phyloP scores from a whole-genome alignment of 768 basidiomycete genomes.

The Cystobasidium ongulense region DNA sequence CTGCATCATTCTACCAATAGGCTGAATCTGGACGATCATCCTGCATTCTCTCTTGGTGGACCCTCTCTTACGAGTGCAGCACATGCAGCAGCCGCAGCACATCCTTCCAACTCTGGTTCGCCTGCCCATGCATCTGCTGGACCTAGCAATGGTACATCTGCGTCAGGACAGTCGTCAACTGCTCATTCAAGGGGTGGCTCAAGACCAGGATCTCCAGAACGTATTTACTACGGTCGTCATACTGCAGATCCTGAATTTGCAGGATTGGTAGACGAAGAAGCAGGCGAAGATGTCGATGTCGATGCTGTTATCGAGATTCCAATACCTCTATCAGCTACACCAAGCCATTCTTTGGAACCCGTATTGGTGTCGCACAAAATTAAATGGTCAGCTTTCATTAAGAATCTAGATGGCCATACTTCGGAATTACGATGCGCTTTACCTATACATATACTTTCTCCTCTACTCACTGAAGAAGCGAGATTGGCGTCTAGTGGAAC shows the following conservation, averaged over 20 bases:
- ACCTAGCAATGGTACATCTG: background rate
- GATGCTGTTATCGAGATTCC: slow-evolving; percentile 56
- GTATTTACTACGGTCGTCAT: slow-evolving; percentile 20
- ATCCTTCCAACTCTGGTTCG: background rate
- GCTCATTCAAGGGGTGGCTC: background rate
- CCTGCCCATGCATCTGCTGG: background rate
- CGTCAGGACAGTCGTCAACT: background rate
- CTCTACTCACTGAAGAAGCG: slow-evolving; percentile 65
- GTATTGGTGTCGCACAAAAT: slow-evolving; percentile 66
- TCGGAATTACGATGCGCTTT: slow-evolving; percentile 92
- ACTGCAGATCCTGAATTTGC: slow-evolving; percentile 13
- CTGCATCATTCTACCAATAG: background rate
- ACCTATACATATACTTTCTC: slow-evolving; percentile 74
- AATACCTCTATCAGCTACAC: slow-evolving; percentile 53
- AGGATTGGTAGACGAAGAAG: slow-evolving; percentile 17
- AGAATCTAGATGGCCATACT: slow-evolving; percentile 79
- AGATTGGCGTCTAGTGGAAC: slow-evolving; percentile 63
- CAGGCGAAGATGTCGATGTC: slow-evolving; percentile 42
- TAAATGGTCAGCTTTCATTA: slow-evolving; percentile 48
- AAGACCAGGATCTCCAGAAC: slow-evolving; percentile 1
- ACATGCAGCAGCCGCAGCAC: background rate
- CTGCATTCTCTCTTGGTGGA: background rate
- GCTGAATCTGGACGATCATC: slow-evolving; percentile 22
- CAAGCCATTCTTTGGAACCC: slow-evolving; percentile 49
- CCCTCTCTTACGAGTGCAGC: background rate